These are phyloP conservation scores for Sugiyamaella paludigena DNA, from an alignment of 1,139 yeast genomes.

Conservation along the genomic window DNA sequence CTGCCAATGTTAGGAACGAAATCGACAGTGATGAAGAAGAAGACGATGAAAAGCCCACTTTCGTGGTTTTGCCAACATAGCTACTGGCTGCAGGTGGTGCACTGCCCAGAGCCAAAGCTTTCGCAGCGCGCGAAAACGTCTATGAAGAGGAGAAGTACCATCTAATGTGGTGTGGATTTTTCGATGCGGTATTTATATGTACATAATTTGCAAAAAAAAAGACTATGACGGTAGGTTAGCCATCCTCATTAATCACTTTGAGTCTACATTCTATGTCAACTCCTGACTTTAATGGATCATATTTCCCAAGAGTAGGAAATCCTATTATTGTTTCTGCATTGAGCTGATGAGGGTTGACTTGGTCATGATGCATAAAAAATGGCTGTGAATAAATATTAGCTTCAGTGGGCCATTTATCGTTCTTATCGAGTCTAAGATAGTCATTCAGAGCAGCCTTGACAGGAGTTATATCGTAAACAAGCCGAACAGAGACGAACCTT, in stretches of 20 bases:
- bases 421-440: conserved; percentile 2
- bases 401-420: conserved; percentile 8
- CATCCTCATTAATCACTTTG: conserved; percentile 3
- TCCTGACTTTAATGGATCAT: conserved; percentile 8
- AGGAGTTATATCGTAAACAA: conserved; percentile 5
- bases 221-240: neutral
- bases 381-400: conserved; percentile 10
- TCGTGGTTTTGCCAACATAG: conserved; percentile 7
- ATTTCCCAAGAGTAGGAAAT: conserved; percentile 19
- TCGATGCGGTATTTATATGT: neutral
- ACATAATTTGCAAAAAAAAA: neutral
- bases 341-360: conserved; percentile 7
- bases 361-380: conserved; percentile 11
- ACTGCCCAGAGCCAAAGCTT: too few species aligned
- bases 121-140: too few species aligned
- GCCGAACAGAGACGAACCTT: conserved; percentile 5
- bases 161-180: neutral
- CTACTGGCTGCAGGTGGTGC: too few species aligned
- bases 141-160: too few species aligned
- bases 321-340: conserved; percentile 12
- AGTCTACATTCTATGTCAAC: conserved; percentile 19
- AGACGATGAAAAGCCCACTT: conserved; percentile 18
- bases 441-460: conserved; percentile 6
- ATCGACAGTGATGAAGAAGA: conserved; percentile 18
- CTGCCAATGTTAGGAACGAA: neutral